Evolutionary conservation across 2,329 filamentous ascomycete genomes (phyloP), one percentile per base, ranked within the genome.

Genomic region (Gliomastix tumulicola): DNA sequence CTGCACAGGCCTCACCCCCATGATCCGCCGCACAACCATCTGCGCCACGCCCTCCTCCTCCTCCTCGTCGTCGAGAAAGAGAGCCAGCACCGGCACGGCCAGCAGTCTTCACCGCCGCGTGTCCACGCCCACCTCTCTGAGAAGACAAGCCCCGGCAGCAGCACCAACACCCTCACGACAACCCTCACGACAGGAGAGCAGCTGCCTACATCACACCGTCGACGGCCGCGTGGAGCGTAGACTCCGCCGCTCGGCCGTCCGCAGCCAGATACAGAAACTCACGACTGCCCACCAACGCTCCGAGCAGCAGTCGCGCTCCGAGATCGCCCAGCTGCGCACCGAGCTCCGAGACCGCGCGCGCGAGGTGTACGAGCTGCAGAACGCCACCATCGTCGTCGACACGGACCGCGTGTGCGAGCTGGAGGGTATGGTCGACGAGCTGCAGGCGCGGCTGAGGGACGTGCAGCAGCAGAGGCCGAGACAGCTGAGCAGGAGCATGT

Each of bases 151-250:
- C 36, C 73, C 71, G 1, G 63, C 65, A 0, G 65, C 69, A 38
- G 31, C 45, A 17, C 44, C 50, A n/a, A 15, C 34, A 21, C 13
- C 20, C 22, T 39, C 22, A 41, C 23, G 40, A 53, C 44, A 55
- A 56, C 37, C 53, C 21, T 16, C 16, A 15, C 64, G 20, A 22
- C 25, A 30, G 9, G 13, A 36, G 19, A 10, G 21, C 32, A 42
- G 21, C 25, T 20, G 68, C 0, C 62, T 79, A 4, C 67, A 71
- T 8, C 73, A 77, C 38, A 68, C 76, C 13, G 60, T 76, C 7
- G 69, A 76, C 28, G 74, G 71, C 7, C 68, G 76, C 12, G 63
- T 78, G 32, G 71, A 76, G 55, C 67, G 76, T 6, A 68, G 76
- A 15, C 63, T 76, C 25, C 64, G 71, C 7, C 68, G 76, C 35